Evolutionary conservation across 2,329 filamentous ascomycete species (phyloP).

Genomic region (Emericellopsis atlantica): DNA sequence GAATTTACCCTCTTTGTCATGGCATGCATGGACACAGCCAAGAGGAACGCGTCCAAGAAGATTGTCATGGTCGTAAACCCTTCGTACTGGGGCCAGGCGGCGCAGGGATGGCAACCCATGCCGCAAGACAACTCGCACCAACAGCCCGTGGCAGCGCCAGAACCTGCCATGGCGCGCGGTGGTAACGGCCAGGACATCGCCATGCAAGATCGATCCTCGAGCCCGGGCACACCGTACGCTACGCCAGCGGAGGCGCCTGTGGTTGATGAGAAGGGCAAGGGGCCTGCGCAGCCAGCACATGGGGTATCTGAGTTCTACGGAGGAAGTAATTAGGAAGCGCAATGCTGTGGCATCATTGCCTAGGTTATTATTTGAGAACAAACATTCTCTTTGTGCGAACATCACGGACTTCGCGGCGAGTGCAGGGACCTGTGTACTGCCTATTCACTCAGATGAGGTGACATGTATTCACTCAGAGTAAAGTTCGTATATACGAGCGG

Average conservation of each 20-base stretch:
- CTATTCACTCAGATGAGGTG: too few relatives aligned
- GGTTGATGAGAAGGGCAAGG: constrained; percentile 2
- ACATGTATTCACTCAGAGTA: too few relatives aligned
- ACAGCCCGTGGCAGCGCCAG: background rate
- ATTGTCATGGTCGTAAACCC: constrained; percentile 13
- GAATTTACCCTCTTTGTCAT: constrained; percentile 25
- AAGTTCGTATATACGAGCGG: too few relatives aligned
- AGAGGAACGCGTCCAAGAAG: constrained; percentile 12
- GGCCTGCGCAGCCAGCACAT: background rate
- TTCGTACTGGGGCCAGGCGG: constrained; percentile 14
- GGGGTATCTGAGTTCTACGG: constrained; percentile 1
- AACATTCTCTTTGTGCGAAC: too few relatives aligned
- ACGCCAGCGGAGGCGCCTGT: background rate
- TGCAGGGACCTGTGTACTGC: too few relatives aligned
- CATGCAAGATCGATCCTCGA: background rate
- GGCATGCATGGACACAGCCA: constrained; percentile 24
- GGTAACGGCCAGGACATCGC: background rate
- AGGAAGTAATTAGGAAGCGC: background rate
- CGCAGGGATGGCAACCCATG: constrained; percentile 17
- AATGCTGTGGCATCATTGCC: too few relatives aligned
- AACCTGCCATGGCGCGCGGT: constrained; percentile 1
- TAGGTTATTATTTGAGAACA: too few relatives aligned
- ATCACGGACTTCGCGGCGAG: too few relatives aligned
- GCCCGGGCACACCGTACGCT: background rate
- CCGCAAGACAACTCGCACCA: constrained; percentile 1